phyloP scores from a whole-genome alignment of 768 basidiomycete genomes.

The Tulasnella sp. region DNA sequence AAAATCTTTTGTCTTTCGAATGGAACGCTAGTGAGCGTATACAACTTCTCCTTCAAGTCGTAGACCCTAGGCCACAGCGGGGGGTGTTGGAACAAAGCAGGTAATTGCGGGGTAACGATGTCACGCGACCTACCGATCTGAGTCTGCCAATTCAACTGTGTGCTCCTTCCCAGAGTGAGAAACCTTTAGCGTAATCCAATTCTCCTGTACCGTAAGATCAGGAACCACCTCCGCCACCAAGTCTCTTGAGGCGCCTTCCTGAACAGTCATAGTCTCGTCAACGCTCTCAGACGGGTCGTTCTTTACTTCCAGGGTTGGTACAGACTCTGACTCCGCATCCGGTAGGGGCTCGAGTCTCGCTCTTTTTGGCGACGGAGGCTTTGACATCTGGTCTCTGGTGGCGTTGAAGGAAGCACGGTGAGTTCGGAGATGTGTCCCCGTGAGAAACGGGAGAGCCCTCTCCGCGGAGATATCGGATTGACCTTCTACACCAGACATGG shows the following conservation, averaged over 20 bases:
- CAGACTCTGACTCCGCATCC: too few species aligned
- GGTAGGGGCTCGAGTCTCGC: too few species aligned
- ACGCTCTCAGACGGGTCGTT: too few species aligned
- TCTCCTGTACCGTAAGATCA: conserved; percentile 28
- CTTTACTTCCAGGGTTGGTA: too few species aligned
- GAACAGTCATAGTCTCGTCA: too few species aligned
- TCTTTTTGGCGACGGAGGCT: too few species aligned
- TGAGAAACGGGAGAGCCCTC: too few species aligned
- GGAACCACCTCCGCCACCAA: conserved; percentile 28
- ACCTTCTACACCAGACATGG: too few species aligned
- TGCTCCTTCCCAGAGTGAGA: conserved; percentile 59
- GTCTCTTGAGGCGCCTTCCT: conserved; percentile 11
- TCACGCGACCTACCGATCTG: conserved; percentile 48
- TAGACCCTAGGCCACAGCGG: conserved; percentile 42
- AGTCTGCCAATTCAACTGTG: conserved; percentile 55
- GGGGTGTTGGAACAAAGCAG: neutral
- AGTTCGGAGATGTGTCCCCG: too few species aligned
- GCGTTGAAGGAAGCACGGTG: too few species aligned
- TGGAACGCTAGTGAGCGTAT: conserved; percentile 62
- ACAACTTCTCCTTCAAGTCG: conserved; percentile 59
- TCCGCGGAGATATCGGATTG: too few species aligned
- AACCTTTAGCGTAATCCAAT: conserved; percentile 54
- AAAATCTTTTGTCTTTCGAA: conserved; percentile 79
- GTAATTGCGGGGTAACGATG: neutral
- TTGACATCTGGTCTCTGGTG: too few species aligned